Evolutionary conservation across 2,329 filamentous ascomycete species (phyloP), one percentile per base, ranked within the genome.

Genomic region (Alternaria rosae): DNA sequence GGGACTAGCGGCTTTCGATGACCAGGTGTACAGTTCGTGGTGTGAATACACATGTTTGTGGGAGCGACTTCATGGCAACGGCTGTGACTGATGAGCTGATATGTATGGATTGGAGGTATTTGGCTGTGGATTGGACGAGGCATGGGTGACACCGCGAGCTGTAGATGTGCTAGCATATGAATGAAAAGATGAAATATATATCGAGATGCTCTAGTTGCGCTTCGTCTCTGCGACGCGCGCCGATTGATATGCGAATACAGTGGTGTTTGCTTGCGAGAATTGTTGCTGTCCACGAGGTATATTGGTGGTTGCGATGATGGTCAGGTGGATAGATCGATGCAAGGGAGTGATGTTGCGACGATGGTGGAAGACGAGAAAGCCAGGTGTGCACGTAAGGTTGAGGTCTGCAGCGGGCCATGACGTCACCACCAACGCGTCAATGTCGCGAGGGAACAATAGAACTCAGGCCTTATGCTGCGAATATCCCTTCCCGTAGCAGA

Each of bases 91-190:
- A 35, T n/a, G 32, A 35, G 15, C 4, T 9, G 15, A 8, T n/a
- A 35, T 13, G 6, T n/a, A 8, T 0, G 1, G 4, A 35, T 2
- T 9, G 32, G 0, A n/a, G 15, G 32, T 35, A 35, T 4, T 1
- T n/a, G n/a, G 32, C 32, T 38, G 32, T 0, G n/a, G 8, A 5
- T n/a, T n/a, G 15, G 1, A n/a, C 2, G 10, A 5, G 4, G 1
- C 0, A 4, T 38, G 32, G n/a, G 32, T 35, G 15, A 1, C 7
- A 1, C 3, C 3, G 15, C 4, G 32, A 35, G 32, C 5, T 0
- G 13, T 4, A 0, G 32, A 35, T 4, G 32, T 2, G 15, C 32
- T n/a, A n/a, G n/a, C n/a, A n/a, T n/a, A n/a, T n/a, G n/a, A 38
- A 38, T 38, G 35, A 11, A 38, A 38, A 6, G n/a, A 38, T 38